Evolutionary conservation across 2,329 filamentous ascomycete genomes (phyloP).

Genomic region (Colletotrichum tanaceti): DNA sequence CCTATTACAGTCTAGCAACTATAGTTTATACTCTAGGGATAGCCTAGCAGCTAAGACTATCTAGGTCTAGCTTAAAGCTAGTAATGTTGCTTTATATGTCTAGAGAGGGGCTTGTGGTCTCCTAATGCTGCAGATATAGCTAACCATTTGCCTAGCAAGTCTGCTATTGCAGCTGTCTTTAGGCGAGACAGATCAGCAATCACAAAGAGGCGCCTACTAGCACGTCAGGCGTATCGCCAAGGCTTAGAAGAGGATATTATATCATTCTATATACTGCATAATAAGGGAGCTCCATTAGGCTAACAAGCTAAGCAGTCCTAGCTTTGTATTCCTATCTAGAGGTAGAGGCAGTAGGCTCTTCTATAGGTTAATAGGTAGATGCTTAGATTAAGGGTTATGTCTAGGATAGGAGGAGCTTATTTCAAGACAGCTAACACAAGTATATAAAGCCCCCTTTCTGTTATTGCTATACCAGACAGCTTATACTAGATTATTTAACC

Average conservation of each 20-base stretch:
- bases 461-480: background rate
- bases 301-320: background rate
- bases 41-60: background rate
- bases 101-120: background rate
- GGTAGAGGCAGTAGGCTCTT: conserved; percentile 1
- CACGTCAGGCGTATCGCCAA: background rate
- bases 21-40: background rate
- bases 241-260: background rate
- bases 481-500: conserved; percentile 2
- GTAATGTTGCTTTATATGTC: background rate
- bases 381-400: background rate
- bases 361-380: background rate
- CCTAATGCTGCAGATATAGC: background rate
- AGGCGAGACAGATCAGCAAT: background rate
- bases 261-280: background rate
- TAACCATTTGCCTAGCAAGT: background rate
- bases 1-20: background rate
- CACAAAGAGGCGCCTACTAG: background rate
- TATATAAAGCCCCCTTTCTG: conserved; percentile 6
- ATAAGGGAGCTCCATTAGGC: background rate
- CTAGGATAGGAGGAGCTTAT: background rate
- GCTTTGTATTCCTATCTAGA: background rate
- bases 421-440: background rate
- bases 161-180: background rate
- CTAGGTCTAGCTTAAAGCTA: background rate